These are phyloP conservation scores for Globisporangium splendens DNA, from an alignment of 352 stramenopile species.

Conservation along the genomic window DNA sequence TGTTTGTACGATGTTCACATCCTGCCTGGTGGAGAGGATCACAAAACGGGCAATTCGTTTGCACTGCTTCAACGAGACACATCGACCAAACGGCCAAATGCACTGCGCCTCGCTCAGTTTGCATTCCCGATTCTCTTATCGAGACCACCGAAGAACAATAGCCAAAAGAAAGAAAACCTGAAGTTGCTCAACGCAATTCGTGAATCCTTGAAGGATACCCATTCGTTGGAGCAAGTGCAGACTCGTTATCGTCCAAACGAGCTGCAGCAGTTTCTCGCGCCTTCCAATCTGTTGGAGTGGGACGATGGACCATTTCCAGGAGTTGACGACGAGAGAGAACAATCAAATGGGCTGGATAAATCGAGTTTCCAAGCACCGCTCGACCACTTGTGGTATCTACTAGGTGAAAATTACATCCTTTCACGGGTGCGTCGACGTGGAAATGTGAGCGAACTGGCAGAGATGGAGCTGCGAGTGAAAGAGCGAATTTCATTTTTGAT, in stretches of 20 bases:
- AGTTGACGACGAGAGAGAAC: not conserved
- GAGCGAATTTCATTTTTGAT: slow-evolving; percentile 52
- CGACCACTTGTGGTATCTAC: slow-evolving; percentile 65
- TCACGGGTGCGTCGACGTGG: slow-evolving; percentile 50
- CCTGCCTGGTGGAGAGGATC: slow-evolving; percentile 46
- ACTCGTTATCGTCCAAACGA: not conserved
- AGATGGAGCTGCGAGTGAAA: slow-evolving; percentile 58
- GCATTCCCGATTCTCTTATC: slow-evolving; percentile 57
- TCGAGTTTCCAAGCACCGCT: slow-evolving; percentile 12
- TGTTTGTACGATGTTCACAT: slow-evolving; percentile 78
- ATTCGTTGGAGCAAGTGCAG: slow-evolving; percentile 6
- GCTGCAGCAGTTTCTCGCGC: slow-evolving; percentile 34
- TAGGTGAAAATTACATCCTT: slow-evolving; percentile 73
- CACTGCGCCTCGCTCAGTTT: slow-evolving; percentile 41
- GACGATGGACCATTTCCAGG: slow-evolving; percentile 8
- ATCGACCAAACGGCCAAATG: slow-evolving; percentile 17
- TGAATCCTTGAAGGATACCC: slow-evolving; percentile 26
- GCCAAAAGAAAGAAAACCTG: slow-evolving; percentile 72
- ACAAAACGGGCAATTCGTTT: slow-evolving; percentile 48
- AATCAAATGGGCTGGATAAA: not conserved
- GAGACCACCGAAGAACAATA: slow-evolving; percentile 53
- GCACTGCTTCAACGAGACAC: slow-evolving; percentile 19
- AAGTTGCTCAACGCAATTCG: slow-evolving; percentile 61
- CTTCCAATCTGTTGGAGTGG: slow-evolving; percentile 33
- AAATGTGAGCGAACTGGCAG: slow-evolving; percentile 50